Evolutionary conservation across 805 yeast species (phyloP).

Genomic region (Wickerhamiella australiensis): DNA sequence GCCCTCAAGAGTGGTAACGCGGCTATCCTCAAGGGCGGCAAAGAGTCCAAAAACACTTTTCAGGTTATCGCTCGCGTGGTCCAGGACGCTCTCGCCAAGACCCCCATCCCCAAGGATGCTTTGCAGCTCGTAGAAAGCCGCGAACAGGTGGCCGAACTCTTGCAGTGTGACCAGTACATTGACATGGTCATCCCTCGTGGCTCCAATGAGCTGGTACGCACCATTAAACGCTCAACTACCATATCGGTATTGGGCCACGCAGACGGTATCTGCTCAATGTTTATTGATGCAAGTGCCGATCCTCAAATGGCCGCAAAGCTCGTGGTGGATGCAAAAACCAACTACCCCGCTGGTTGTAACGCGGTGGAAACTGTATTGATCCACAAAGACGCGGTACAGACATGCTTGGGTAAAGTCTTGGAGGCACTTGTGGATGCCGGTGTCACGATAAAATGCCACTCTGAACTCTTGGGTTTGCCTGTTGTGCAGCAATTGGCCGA

Average conservation of each 20-base stretch:
- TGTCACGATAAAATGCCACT: constrained; percentile 56
- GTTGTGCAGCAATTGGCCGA: constrained; percentile 21
- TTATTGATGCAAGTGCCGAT: constrained; percentile 67
- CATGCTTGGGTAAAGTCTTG: constrained; percentile 22
- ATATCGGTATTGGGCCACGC: constrained; percentile 98
- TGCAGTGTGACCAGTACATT: constrained; percentile 76
- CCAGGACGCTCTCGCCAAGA: constrained; percentile 43
- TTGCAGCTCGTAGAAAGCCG: constrained; percentile 81
- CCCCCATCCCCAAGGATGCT: constrained; percentile 68
- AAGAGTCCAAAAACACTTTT: constrained; percentile 79
- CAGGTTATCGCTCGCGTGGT: constrained; percentile 66
- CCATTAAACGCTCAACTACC: constrained; percentile 74
- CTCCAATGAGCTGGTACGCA: constrained; percentile 80
- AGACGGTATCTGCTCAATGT: constrained; percentile 90
- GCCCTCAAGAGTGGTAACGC: constrained; percentile 95
- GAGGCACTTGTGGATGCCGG: constrained; percentile 42
- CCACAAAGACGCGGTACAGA: constrained; percentile 34
- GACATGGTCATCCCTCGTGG: constrained; percentile 97
- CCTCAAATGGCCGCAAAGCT: constrained; percentile 63
- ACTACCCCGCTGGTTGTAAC: constrained; percentile 98
- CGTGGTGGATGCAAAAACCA: constrained; percentile 78
- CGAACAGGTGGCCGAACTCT: constrained; percentile 74
- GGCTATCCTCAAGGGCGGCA: constrained; percentile 95
- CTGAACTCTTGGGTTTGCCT: constrained; percentile 35
- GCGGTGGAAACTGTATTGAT: constrained; percentile 83